These are phyloP conservation scores for Didymosphaeria variabile DNA, from an alignment of 2,329 filamentous ascomycete species.

Conservation along the genomic window DNA sequence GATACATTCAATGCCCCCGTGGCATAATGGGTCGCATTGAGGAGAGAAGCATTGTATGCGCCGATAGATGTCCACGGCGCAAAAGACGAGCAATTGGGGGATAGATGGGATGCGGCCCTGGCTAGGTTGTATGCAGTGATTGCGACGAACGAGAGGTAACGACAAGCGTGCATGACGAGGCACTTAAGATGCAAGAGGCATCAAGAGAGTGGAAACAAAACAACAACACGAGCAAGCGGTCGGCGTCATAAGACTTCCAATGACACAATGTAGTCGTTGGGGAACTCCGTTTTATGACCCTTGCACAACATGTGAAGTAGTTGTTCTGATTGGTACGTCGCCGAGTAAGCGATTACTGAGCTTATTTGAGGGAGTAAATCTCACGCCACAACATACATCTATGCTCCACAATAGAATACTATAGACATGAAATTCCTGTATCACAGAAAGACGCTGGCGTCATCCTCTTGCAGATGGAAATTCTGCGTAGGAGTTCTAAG, in stretches of 20 bases:
- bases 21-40: constrained; percentile 2
- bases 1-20: background rate
- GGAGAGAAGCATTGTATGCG: constrained; percentile 2
- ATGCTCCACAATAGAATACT: no score
- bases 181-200: background rate
- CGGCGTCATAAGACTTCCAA: no score
- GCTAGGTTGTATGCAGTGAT: background rate
- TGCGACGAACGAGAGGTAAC: background rate
- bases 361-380: constrained; percentile 8
- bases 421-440: no score
- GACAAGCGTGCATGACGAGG: background rate
- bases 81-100: background rate
- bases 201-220: no score
- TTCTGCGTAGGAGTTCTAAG: no score
- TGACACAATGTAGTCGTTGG: no score
- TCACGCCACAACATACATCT: no score
- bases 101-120: background rate
- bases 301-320: no score
- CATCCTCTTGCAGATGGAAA: no score
- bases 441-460: no score
- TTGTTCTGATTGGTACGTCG: no score
- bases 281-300: background rate
- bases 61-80: background rate
- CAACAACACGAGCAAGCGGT: background rate
- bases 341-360: constrained; percentile 1